Percentiles rank a stretch among this genome's conserved stretches.
phyloP scores from a whole-genome alignment of 208 protist species.

The Lotmaria passim region DNA sequence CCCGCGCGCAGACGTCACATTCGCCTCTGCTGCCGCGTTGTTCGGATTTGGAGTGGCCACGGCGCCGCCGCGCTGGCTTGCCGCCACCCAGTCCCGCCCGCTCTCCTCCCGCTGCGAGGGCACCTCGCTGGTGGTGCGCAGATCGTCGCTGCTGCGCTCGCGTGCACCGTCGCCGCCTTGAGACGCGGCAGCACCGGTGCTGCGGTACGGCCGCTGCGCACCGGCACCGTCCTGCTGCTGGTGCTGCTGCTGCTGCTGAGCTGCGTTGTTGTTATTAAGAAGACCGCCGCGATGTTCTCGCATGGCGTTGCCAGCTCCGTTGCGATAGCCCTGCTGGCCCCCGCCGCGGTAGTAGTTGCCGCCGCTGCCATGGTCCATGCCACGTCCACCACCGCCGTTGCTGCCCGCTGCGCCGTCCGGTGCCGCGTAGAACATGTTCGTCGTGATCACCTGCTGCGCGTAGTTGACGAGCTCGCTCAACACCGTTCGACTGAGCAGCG shows the following conservation, averaged over 20 bases:
- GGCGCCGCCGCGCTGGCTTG: constrained; percentile 6
- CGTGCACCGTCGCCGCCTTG: constrained; percentile 4
- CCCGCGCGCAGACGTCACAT: neutral
- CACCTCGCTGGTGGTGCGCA: constrained; percentile 16
- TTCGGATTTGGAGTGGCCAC: constrained; percentile 3
- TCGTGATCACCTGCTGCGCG: constrained; percentile 42
- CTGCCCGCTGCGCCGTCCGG: constrained; percentile 17
- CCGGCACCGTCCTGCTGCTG: constrained; percentile 15
- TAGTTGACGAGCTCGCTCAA: constrained; percentile 50
- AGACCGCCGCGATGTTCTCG: constrained; percentile 19
- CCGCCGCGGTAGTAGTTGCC: constrained; percentile 25
- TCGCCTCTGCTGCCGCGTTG: neutral
- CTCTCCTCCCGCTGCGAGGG: constrained; percentile 30
- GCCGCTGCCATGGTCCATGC: constrained; percentile 3
- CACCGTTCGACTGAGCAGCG: constrained; percentile 41
- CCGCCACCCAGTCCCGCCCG: constrained; percentile 14
- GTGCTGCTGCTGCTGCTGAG: neutral
- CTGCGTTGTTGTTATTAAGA: constrained; percentile 6
- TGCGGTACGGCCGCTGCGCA: constrained; percentile 31
- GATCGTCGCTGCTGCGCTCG: constrained; percentile 31
- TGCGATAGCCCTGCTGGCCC: constrained; percentile 24
- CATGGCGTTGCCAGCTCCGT: constrained; percentile 5
- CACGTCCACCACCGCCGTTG: constrained; percentile 1
- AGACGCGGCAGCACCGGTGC: constrained; percentile 11
- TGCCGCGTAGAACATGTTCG: constrained; percentile 23